Percentiles rank a stretch among this genome's conserved stretches.
Evolutionary conservation across 352 stramenopile genomes (phyloP).

Genomic region (Phytophthora europaea): DNA sequence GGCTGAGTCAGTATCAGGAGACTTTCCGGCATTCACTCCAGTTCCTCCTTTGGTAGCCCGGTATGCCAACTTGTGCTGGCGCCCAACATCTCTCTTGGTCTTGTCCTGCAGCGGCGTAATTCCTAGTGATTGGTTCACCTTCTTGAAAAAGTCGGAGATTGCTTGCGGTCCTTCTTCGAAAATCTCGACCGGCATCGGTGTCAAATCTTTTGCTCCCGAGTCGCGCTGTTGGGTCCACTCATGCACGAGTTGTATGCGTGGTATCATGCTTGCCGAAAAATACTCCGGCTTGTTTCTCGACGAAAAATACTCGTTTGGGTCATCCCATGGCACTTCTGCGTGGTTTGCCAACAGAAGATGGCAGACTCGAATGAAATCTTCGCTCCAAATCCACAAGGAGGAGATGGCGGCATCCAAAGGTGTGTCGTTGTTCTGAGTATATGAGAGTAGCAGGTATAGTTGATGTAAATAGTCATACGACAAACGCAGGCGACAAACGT

Average conservation of each 20-base stretch:
- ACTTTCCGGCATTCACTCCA: no score
- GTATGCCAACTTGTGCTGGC: background rate
- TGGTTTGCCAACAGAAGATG: background rate
- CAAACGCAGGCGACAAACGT: background rate
- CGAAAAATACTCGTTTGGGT: background rate
- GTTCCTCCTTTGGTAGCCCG: background rate
- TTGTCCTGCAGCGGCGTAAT: background rate
- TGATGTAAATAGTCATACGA: background rate
- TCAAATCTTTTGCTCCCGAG: background rate
- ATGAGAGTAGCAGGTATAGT: background rate
- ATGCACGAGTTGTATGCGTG: background rate
- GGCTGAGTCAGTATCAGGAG: background rate
- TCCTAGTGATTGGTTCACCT: background rate
- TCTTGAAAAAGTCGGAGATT: background rate
- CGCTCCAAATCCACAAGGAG: background rate
- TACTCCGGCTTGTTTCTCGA: background rate
- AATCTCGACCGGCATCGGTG: background rate
- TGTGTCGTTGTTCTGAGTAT: background rate
- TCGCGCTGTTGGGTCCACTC: background rate
- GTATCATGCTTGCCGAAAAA: background rate
- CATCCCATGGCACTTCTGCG: background rate
- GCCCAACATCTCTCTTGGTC: no score
- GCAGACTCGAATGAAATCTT: background rate
- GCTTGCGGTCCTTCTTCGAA: background rate
- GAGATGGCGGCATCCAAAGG: background rate